phyloP scores from a whole-genome alignment of 352 stramenopile genomes.

The Phytophthora hibernalis region DNA sequence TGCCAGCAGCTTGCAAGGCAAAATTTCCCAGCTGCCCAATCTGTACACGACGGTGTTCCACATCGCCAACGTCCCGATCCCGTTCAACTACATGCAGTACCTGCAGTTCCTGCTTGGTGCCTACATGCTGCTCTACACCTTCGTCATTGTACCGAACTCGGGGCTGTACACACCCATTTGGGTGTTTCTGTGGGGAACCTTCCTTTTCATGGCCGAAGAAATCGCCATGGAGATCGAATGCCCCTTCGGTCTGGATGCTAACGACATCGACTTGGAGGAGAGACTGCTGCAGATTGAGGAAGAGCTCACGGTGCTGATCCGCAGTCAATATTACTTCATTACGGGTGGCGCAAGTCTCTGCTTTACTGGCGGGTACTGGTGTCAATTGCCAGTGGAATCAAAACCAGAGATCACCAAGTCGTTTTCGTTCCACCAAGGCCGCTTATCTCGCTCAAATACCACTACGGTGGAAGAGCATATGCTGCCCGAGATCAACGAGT shows the following conservation, averaged over 20 bases:
- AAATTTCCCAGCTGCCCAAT: slow-evolving; percentile 68
- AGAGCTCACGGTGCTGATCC: slow-evolving; percentile 76
- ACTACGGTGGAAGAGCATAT: slow-evolving; percentile 46
- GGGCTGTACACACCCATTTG: slow-evolving; percentile 73
- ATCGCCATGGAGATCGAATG: slow-evolving; percentile 83
- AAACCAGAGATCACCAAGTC: slow-evolving; percentile 22
- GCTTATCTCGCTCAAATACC: slow-evolving; percentile 51
- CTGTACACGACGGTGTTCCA: slow-evolving; percentile 85
- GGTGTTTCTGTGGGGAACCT: slow-evolving; percentile 81
- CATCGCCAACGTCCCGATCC: slow-evolving; percentile 83
- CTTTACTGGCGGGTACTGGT: slow-evolving; percentile 28
- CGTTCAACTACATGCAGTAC: slow-evolving; percentile 89
- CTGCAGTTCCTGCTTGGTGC: slow-evolving; percentile 65
- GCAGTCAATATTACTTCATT: slow-evolving; percentile 82
- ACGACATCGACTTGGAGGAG: slow-evolving; percentile 83
- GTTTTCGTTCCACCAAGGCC: slow-evolving; percentile 72
- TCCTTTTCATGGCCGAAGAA: slow-evolving; percentile 82
- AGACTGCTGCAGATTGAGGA: slow-evolving; percentile 77
- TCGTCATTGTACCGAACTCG: slow-evolving; percentile 77
- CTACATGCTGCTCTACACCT: slow-evolving; percentile 82
- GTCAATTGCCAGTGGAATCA: slow-evolving; percentile 18
- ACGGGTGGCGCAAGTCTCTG: slow-evolving; percentile 53
- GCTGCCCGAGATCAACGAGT: slow-evolving; percentile 74
- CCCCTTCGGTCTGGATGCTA: slow-evolving; percentile 74
- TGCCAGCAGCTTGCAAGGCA: slow-evolving; percentile 65